These are phyloP conservation scores for Saccharomycopsis olivae DNA, from an alignment of 805 yeast genomes.

Conservation along the genomic window DNA sequence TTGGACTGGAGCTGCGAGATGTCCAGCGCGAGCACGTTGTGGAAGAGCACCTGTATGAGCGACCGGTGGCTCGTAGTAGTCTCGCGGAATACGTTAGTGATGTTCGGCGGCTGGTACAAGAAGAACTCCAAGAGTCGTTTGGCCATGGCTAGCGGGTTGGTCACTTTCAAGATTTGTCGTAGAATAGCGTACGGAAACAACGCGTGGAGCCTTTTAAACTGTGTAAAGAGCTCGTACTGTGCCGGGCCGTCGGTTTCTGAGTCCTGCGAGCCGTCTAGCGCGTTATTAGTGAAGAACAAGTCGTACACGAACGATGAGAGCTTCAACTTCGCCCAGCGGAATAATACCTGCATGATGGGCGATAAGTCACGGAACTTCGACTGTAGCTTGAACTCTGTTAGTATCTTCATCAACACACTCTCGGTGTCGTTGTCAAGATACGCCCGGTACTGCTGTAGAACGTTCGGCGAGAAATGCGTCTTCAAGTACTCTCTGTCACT, in stretches of 20 bases:
- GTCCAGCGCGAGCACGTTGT: too few species aligned
- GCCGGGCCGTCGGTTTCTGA: not conserved
- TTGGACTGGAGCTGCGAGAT: too few species aligned
- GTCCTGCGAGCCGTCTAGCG: constrained; percentile 32
- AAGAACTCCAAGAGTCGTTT: constrained; percentile 72
- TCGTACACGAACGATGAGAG: constrained; percentile 79
- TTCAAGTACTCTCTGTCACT: constrained; percentile 9
- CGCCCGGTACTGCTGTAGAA: constrained; percentile 37
- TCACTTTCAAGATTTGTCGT: constrained; percentile 64
- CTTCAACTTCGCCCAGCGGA: constrained; percentile 77
- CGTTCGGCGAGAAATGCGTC: constrained; percentile 21
- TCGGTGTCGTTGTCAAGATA: constrained; percentile 5
- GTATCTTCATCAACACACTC: constrained; percentile 50
- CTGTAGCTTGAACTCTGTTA: constrained; percentile 54
- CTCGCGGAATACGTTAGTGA: too few species aligned
- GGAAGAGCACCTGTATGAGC: too few species aligned
- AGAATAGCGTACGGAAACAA: constrained; percentile 74
- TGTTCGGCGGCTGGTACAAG: constrained; percentile 59
- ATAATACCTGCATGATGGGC: constrained; percentile 54
- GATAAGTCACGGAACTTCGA: constrained; percentile 46
- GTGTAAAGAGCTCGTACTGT: constrained; percentile 53
- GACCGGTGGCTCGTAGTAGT: too few species aligned
- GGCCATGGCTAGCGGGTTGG: constrained; percentile 81
- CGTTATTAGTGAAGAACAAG: constrained; percentile 66
- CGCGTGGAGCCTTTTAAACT: constrained; percentile 59